These are phyloP conservation scores for Puccinia brachypodii DNA, from an alignment of 1,284 basidiomycete species.

Conservation along the genomic window DNA sequence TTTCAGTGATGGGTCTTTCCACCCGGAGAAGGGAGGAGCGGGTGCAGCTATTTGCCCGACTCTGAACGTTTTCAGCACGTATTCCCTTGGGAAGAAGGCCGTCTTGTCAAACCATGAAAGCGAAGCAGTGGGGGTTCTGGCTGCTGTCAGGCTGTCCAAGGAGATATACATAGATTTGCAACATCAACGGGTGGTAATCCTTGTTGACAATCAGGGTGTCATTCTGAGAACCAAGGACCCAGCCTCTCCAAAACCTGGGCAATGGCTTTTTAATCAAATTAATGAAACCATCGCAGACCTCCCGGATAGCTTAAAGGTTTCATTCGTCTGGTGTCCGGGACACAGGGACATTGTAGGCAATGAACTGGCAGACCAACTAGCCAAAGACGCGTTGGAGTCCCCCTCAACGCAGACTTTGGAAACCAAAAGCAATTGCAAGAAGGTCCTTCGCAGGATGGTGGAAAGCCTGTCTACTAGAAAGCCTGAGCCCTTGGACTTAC, in stretches of 20 bases:
- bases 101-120: constrained; percentile 4
- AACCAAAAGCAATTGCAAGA: no score
- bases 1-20: constrained; percentile 14
- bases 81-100: neutral
- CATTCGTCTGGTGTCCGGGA: constrained; percentile 4
- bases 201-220: neutral
- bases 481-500: no score
- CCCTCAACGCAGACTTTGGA: no score
- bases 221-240: neutral
- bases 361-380: no score
- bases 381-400: no score
- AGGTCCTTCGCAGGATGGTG: no score
- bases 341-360: constrained; percentile 3
- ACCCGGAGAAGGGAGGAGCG: neutral
- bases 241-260: neutral
- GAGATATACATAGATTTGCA: no score
- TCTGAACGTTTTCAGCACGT: neutral
- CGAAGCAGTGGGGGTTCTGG: neutral
- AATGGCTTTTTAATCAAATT: neutral
- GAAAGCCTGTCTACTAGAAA: no score
- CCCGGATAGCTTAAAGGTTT: neutral
- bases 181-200: neutral
- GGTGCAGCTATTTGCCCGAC: neutral
- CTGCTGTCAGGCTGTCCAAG: neutral
- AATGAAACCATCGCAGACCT: neutral